These are phyloP conservation scores for Tetrapisispora nanseiensis DNA, from an alignment of 805 yeast species.

Conservation along the genomic window DNA sequence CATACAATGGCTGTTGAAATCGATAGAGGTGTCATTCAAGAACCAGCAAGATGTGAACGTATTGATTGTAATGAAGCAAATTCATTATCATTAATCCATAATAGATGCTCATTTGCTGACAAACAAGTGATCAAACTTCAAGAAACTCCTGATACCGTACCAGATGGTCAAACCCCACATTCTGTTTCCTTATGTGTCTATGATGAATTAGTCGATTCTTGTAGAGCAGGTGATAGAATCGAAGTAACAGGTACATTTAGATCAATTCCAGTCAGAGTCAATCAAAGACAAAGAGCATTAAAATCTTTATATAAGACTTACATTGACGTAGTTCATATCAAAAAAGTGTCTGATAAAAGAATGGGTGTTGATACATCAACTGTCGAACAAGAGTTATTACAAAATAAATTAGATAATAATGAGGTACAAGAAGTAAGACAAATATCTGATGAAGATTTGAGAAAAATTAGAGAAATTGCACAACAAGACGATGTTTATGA, in stretches of 20 bases:
- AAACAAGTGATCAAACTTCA: slow-evolving; percentile 90
- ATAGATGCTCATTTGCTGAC: slow-evolving; percentile 87
- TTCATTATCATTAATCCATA: slow-evolving; percentile 86
- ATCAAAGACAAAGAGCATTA: slow-evolving; percentile 73
- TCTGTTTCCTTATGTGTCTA: slow-evolving; percentile 88
- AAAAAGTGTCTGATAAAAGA: slow-evolving; percentile 73
- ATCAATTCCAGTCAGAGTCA: slow-evolving; percentile 83
- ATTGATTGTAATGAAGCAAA: slow-evolving; percentile 70
- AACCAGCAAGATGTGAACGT: slow-evolving; percentile 90
- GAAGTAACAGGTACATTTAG: slow-evolving; percentile 94
- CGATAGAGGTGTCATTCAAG: slow-evolving; percentile 89
- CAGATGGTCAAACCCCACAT: slow-evolving; percentile 98
- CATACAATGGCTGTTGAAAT: slow-evolving; percentile 87
- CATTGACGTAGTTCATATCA: slow-evolving; percentile 87
- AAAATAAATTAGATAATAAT: slow-evolving; percentile 41
- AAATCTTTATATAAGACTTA: slow-evolving; percentile 85
- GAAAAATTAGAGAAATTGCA: slow-evolving; percentile 50
- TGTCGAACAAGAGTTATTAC: slow-evolving; percentile 32
- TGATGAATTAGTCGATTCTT: slow-evolving; percentile 89
- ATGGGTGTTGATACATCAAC: slow-evolving; percentile 75
- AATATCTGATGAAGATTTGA: slow-evolving; percentile 60
- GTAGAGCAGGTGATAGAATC: slow-evolving; percentile 93
- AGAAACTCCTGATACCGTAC: slow-evolving; percentile 92
- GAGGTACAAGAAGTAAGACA: slow-evolving; percentile 68
- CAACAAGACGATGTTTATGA: slow-evolving; percentile 75